Conservation (phyloP, 805 yeast species). For the Jamesozyma piceae region DNA sequence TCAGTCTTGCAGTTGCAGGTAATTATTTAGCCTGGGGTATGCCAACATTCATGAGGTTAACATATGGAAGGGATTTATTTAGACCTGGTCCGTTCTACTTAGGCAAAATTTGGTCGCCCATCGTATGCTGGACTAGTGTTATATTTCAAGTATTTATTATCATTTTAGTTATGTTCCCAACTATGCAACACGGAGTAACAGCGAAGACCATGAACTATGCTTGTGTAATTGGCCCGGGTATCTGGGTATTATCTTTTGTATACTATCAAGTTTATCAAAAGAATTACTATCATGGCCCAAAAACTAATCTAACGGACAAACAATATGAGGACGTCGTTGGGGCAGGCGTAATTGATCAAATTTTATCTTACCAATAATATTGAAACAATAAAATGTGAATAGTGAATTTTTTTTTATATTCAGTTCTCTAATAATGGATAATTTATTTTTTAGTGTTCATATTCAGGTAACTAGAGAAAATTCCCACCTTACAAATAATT, state of each 20-base stretch:
- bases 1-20: conserved; percentile 36
- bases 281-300: conserved; percentile 51
- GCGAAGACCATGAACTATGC: conserved; percentile 61
- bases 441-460: too few species aligned
- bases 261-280: conserved; percentile 47
- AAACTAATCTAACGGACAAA: conserved; percentile 27
- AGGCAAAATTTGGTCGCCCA: conserved; percentile 41
- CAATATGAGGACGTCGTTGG: conserved; percentile 24
- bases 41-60: conserved; percentile 33
- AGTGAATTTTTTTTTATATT: background rate
- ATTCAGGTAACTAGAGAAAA: background rate
- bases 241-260: conserved; percentile 45
- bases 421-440: too few species aligned
- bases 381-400: background rate
- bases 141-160: conserved; percentile 46
- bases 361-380: conserved; percentile 7
- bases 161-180: conserved; percentile 54
- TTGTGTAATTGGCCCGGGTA: conserved; percentile 52
- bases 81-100: conserved; percentile 60
- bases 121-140: conserved; percentile 40
- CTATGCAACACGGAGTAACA: conserved; percentile 25
- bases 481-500: background rate
- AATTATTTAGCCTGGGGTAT: conserved; percentile 36
- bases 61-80: conserved; percentile 42
- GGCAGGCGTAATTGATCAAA: conserved; percentile 18